Evolutionary conservation across 345 rosid species (phyloP).

Genomic region (Citrus mangshanensis): DNA sequence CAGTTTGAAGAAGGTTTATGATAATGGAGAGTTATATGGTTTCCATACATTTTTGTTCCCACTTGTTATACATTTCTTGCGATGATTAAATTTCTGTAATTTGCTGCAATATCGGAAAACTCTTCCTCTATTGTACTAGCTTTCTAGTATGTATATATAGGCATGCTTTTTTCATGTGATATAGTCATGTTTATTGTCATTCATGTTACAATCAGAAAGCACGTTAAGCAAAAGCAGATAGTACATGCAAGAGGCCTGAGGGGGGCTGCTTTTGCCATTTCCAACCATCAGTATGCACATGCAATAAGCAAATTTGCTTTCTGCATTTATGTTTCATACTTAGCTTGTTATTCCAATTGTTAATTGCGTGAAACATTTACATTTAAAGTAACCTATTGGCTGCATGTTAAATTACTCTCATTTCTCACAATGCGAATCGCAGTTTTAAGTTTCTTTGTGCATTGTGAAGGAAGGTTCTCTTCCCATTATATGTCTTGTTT

Average conservation of each 20-base stretch:
- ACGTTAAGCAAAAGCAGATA: background rate
- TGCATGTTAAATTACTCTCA: too few relatives aligned
- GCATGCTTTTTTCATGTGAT: background rate
- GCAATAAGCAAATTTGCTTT: background rate
- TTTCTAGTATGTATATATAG: background rate
- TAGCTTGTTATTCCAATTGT: background rate
- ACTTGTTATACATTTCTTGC: background rate
- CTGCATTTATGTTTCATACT: background rate
- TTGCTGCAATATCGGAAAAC: background rate
- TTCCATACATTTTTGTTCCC: background rate
- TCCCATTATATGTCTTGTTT: too few relatives aligned
- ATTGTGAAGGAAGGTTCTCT: too few relatives aligned
- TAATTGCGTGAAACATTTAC: background rate
- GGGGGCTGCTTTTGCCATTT: background rate
- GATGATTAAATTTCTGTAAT: too few relatives aligned
- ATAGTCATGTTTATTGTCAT: background rate
- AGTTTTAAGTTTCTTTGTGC: too few relatives aligned
- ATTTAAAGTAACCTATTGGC: background rate
- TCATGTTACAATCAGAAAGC: background rate
- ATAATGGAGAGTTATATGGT: background rate
- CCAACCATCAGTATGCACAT: background rate
- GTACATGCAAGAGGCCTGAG: background rate
- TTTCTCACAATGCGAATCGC: too few relatives aligned
- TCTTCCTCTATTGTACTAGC: background rate
- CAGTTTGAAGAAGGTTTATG: background rate